phyloP scores from a whole-genome alignment of 441 rosid genomes.

The Gossypium lobatum region DNA sequence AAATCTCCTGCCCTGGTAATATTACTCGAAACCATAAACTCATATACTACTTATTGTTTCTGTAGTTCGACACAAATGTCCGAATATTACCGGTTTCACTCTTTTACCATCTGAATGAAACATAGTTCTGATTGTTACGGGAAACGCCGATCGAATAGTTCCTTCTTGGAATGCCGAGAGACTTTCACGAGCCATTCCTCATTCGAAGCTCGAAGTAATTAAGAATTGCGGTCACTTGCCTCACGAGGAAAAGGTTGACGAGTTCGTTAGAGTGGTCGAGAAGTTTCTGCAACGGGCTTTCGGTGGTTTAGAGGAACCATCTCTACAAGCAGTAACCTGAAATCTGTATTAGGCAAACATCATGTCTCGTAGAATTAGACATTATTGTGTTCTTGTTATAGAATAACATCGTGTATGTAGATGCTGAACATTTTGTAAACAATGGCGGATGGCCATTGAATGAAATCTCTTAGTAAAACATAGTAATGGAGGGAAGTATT shows the following conservation, averaged over 20 bases:
- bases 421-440: not conserved
- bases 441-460: not conserved
- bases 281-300: constrained; percentile 58
- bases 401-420: not conserved
- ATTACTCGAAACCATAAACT: not conserved
- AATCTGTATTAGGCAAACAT: not conserved
- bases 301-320: constrained; percentile 29
- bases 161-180: constrained; percentile 88
- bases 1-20: constrained; percentile 52
- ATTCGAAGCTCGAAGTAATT: constrained; percentile 57
- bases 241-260: constrained; percentile 81
- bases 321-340: constrained; percentile 22
- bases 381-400: not conserved
- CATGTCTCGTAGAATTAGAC: not conserved
- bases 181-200: constrained; percentile 67
- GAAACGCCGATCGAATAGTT: constrained; percentile 72
- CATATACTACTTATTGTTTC: not conserved
- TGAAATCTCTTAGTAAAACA: not conserved
- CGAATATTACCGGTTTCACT: not conserved
- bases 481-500: too few relatives aligned
- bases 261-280: constrained; percentile 15
- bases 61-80: too few relatives aligned
- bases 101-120: constrained; percentile 18
- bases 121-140: constrained; percentile 64
- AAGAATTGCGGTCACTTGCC: constrained; percentile 78